Percentiles rank a stretch among this genome's conserved stretches.
These are phyloP conservation scores for Exophiala alcalophila DNA, from an alignment of 2,329 filamentous ascomycete genomes.

Conservation along the genomic window DNA sequence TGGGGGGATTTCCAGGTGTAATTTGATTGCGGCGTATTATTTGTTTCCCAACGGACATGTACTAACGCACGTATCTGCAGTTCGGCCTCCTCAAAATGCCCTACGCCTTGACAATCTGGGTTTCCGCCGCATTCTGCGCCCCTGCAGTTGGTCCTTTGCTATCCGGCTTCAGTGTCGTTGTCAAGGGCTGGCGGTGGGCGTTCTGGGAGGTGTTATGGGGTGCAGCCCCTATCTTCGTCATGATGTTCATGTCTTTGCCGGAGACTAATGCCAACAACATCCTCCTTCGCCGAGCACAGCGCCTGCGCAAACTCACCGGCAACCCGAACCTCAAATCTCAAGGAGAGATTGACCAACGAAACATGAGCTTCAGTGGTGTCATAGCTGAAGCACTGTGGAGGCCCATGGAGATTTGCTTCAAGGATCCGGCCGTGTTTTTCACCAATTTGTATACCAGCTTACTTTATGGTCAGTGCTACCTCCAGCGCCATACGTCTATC, in stretches of 20 bases:
- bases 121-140: conserved; percentile 40
- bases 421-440: conserved; percentile 62
- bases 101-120: conserved; percentile 60
- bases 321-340: conserved; percentile 56
- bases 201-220: conserved; percentile 60
- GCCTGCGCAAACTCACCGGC: conserved; percentile 62
- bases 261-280: conserved; percentile 62
- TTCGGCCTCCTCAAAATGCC: conserved; percentile 56
- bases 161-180: conserved; percentile 58
- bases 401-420: conserved; percentile 57
- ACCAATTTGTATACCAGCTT: conserved; percentile 61
- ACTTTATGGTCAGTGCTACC: conserved; percentile 42
- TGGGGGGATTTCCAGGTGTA: too few species aligned
- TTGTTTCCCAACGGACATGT: too few species aligned
- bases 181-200: conserved; percentile 61
- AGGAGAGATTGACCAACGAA: conserved; percentile 62
- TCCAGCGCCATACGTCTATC: too few species aligned
- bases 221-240: conserved; percentile 56
- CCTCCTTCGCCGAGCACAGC: conserved; percentile 58
- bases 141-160: conserved; percentile 45
- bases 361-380: conserved; percentile 48
- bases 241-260: conserved; percentile 62
- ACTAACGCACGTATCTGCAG: conserved; percentile 14
- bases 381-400: conserved; percentile 58
- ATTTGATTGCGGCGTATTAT: too few species aligned